Evolutionary conservation across 805 yeast species (phyloP), one percentile per base, ranked within the genome.

Genomic region (Starmera amethionina): DNA sequence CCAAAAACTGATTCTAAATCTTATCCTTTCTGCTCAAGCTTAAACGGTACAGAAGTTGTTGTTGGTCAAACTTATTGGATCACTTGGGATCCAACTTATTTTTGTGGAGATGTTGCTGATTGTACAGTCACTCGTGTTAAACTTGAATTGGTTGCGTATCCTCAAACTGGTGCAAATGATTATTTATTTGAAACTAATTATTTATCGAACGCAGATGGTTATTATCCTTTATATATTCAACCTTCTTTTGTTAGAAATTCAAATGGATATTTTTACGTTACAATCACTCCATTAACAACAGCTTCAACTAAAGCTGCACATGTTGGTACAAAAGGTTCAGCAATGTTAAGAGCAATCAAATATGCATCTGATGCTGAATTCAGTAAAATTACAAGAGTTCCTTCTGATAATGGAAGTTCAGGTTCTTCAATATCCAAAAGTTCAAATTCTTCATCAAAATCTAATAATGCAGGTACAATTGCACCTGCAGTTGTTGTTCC

Each of bases 41-140:
- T 42, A 11, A 63, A 65, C 46, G 70, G 67, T 37, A 58, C 73
- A 8, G 73, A 68, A 49, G 49, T 65, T 38, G 57, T 68, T n/a
- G 64, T 63, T 33, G 73, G 72, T 32, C 70, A 68, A 51, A 68
- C 68, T 8, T 68, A 68, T 48, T 68, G 72, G 71, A 50, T 67
- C 43, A 68, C 73, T 13, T 68, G 73, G 73, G 72, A 68, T 42
- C 71, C 74, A 41, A 41, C 61, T 2, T 68, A 62, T 49, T 68
- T 66, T 64, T 62, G 62, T 28, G 63, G 67, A 28, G 41, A 46
- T 18, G 5, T 22, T 22, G 27, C 3, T 2, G 27, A 22, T 22
- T 22, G 27, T 22, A 60, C 58, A 37, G 56, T 67, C 32, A 54
- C 56, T 6, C 46, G 60, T 41, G 67, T 68, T 32, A 51, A 52